Evolutionary conservation across 805 yeast species (phyloP), one percentile per base, ranked within the genome.

Genomic region (Metschnikowia sp.): DNA sequence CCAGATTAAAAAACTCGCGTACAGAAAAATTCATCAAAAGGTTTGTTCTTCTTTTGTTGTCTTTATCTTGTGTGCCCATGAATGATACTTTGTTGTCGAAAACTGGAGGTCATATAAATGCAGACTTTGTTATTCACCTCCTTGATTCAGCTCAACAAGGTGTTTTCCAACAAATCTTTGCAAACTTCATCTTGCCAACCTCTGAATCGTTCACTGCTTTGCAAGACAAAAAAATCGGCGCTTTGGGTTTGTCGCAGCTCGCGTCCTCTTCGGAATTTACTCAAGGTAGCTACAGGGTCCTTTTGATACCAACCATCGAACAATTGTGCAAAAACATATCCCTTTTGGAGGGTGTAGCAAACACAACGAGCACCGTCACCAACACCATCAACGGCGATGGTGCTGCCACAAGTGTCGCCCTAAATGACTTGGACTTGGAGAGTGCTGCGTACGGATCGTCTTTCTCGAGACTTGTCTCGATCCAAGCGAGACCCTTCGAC

Each of bases 21-120:
- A 89, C 97, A 2, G 96, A 89, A 46, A 85, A 84, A 62, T 92
- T 78, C 62, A 81, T 86, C 28, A 81, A 86, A 54, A 77, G 84
- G 57, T 78, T 92, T 50, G 77, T 86, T 13, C 69, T 83, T 2
- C 87, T 91, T 57, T 58, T 87, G 10, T 76, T 77, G 54, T 68
- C 77, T 40, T 52, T 84, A 12, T 67, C 85, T 7, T 76, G 83
- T 13, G 51, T 65, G 2, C 62, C 69, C 2, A 49, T 61, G 44
- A 63, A 62, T 46, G 55, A 50, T 7, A 47, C 42, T 10, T 46
- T 60, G 56, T 54, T 31, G 36, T 56, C 30, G 56, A 72, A 41
- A 72, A 75, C 40, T 69, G 79, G 58, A 54, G 43, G 55, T 11
- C 56, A 53, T 58, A 58, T 67, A n/a, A 63, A 66, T 45, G 57